Conservation (phyloP, 257 asterid species). For the Nicotiana tomentosiformis region DNA sequence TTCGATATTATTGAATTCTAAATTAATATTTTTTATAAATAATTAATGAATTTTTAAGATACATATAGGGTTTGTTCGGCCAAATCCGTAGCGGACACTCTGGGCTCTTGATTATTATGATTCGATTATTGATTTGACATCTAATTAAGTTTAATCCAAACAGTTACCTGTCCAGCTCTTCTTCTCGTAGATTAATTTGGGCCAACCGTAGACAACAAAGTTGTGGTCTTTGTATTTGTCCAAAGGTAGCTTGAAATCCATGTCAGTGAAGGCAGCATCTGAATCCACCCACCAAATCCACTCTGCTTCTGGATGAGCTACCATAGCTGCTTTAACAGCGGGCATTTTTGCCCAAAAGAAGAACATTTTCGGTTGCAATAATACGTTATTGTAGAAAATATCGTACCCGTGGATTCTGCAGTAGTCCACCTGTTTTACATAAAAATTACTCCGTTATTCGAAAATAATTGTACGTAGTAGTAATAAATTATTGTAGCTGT, state of each 20-base stretch:
- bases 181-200: constrained; percentile 10
- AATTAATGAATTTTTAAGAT: too few relatives aligned
- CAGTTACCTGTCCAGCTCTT: constrained; percentile 14
- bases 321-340: constrained; percentile 14
- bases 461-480: too few relatives aligned
- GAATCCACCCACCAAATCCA: constrained; percentile 33
- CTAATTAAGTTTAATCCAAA: background rate
- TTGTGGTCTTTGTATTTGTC: constrained; percentile 13
- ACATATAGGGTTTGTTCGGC: too few relatives aligned
- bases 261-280: constrained; percentile 24
- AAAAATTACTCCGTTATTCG: too few relatives aligned
- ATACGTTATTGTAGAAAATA: constrained; percentile 17
- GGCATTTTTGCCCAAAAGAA: constrained; percentile 24
- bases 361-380: constrained; percentile 14
- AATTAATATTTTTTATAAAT: too few relatives aligned
- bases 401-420: constrained; percentile 25
- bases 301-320: constrained; percentile 28
- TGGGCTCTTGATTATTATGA: too few relatives aligned
- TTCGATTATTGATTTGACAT: too few relatives aligned
- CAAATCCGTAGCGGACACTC: too few relatives aligned
- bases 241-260: constrained; percentile 19
- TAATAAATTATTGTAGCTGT: too few relatives aligned
- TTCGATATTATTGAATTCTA: too few relatives aligned
- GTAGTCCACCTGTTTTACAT: constrained; percentile 6
- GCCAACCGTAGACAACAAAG: constrained; percentile 20